Base-by-base conservation (phyloP, 495 filamentous ascomycete genomes). In the Talaromyces trachyspermus region DNA sequence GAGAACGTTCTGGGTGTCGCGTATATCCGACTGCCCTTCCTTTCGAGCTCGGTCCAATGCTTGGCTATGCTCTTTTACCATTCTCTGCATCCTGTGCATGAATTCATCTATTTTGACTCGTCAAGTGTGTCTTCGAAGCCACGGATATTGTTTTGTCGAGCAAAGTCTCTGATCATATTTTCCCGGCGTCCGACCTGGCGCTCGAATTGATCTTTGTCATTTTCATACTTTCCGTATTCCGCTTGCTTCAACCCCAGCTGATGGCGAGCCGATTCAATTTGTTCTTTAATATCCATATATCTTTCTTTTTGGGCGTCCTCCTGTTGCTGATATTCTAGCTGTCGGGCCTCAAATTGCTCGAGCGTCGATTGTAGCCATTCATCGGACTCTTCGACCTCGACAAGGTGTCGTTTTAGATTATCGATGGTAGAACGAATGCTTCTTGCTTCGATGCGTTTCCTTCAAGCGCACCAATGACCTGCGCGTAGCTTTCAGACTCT, bases 151-250 rank as follows among this genome's bases (percentile, higher is more conserved):
- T 96, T 88, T n/a, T 68, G 70, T 22, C 81, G 75, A 14, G 89
- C 85, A 35, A 85, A 77, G 9, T 94, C 83, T 52, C 78, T 86
- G 49, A 96, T 81, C 62, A 94, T 75, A 1, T 67, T 69, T 49
- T 83, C 74, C 20, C 91, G 83, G 19, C 75, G 64, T 50, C 76
- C 68, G 4, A 95, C 56, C 42, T 95, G 85, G 9, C 80, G 79
- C 58, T 95, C 88, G 55, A 91, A 89, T 51, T 84, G 85, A 55
- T 83, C 81, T 61, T 89, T 87, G 59, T 95, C 81, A 6, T 90
- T 89, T 62, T 92, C 80, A 56, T 81, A 80, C 56, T 83, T 88
- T 23, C 92, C 92, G 54, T 81, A 74, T 59, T 96, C 92, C 11
- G 82, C 79, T 37, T 88, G 80, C 62, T 95, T 96, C 30, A 68